Evolutionary conservation across 202 grass and related monocot genomes (phyloP), one percentile per base, ranked within the genome.

Genomic region (Panicum hallii): DNA sequence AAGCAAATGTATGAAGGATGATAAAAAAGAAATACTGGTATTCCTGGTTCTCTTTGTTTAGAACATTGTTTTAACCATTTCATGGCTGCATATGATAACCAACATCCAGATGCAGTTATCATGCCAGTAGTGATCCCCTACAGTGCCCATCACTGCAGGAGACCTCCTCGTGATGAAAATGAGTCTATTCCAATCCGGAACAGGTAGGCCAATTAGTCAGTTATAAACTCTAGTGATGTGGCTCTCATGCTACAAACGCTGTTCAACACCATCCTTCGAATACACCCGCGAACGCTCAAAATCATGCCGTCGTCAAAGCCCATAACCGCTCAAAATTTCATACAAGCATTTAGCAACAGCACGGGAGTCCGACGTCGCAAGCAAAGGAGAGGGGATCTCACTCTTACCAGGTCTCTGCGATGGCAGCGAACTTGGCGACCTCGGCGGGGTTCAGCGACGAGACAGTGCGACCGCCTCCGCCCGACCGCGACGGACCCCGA

Each of bases 361-460:
- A 43, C 23, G 38, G 20, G 9, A 44, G 19, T 8, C 28, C 77
- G 20, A 38, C 34, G 45, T n/a, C 62, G 17, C 63, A 61, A 54
- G 67, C 3, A 57, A 61, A 19, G 3, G 54, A 77, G 28, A 75
- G 43, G 64, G 89, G 46, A 81, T 81, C 83, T 79, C 58, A 89
- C 88, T 71, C 83, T 82, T 54, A 99, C 97, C 97, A 99, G 23
- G 97, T 99, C 66, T 99, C 93, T 4, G 97, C 88, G 54, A 99
- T 86, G 76, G 91, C 86, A 10, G 91, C 82, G 72, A 99, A 99
- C 72, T 96, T 99, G 55, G 97, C 90, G 66, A 96, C 90, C 75
- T 96, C 93, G 11, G 90, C 40, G 7, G 85, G 82, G 56, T 96
- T 90, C 69, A 99, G 67, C 11, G 97, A 99, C 22, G 97, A 92